phyloP scores from a whole-genome alignment of 108 stramenopile species.

The Aurantiochytrium sp. region DNA sequence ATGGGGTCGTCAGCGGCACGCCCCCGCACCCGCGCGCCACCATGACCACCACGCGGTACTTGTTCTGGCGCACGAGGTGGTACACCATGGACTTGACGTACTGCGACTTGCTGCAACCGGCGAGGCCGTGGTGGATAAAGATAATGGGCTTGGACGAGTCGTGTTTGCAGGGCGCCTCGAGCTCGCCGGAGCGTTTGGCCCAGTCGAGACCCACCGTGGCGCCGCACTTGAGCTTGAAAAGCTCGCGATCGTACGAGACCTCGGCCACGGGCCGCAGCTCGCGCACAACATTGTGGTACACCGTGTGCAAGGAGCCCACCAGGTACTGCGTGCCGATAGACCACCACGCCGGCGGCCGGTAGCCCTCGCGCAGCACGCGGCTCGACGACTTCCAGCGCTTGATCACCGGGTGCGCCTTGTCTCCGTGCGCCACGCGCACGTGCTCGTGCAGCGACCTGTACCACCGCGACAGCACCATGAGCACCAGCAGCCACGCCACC shows the following conservation, averaged over 20 bases:
- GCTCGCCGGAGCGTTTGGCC: neutral
- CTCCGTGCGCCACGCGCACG: neutral
- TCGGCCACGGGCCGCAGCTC: neutral
- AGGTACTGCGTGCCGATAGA: constrained; percentile 5
- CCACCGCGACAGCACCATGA: neutral
- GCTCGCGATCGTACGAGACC: constrained; percentile 4
- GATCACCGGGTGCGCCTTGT: constrained; percentile 12
- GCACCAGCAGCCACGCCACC: neutral
- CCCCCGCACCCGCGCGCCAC: constrained; percentile 29
- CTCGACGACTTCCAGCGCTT: constrained; percentile 1
- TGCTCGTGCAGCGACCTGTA: constrained; percentile 17
- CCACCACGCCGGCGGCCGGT: constrained; percentile 7
- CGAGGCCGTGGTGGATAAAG: constrained; percentile 20
- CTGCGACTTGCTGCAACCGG: constrained; percentile 19
- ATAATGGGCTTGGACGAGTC: neutral
- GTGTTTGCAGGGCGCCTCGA: neutral
- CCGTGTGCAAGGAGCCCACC: neutral
- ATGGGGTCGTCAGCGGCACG: neutral
- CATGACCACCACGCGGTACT: neutral
- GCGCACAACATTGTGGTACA: neutral
- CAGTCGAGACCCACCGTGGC: constrained; percentile 10
- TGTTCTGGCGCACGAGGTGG: neutral
- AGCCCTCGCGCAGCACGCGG: neutral
- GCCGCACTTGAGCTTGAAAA: neutral
- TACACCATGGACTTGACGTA: neutral